Base-by-base conservation (phyloP, 192 early-diverging fungal species). In the Backusella westeae region DNA sequence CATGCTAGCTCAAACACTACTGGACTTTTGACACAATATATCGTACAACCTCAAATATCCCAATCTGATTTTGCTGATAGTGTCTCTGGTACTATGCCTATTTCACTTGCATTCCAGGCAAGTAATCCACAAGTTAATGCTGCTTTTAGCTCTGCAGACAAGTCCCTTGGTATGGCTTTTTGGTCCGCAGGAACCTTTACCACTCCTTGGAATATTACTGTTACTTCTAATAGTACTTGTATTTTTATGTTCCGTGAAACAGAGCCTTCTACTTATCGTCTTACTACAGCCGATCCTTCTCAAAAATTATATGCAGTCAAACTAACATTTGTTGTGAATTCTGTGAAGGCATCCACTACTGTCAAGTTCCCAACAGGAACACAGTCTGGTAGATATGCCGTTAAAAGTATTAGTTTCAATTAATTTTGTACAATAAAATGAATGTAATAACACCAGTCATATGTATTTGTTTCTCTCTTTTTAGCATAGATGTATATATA, bases 271-370 rank as follows among this genome's bases (percentile, higher is more conserved):
- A 39, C 29, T 6, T 42, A 71, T 6, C 44, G 68, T 6, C 35
- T 79, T 34, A 49, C 36, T 52, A 59, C 71, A 15, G 46, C 78
- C 21, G 73, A 79, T 63, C 73, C 78, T 52, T 49, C 73, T 9
- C 78, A 79, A 67, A 36, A 39, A 44, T 17, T 69, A 17, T 29
- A 26, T 32, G 46, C 53, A 26, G 42, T 79, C 21, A 71, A 71
- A 19, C 17, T 71, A 29, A 71, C 39, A 9, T 32, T 71, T 34
- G 42, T 29, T 19, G 39, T 71, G 12, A 44, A 26, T 19, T 21
- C 21, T 34, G 44, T 49, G 1, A 49, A n/a, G 5, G 29, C 23
- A 1, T 49, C 70, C n/a, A 44, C 42, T 19, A 71, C 70, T 49
- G 41, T 29, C 39, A 34, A 15, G 1, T 71, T 71, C 41, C 70